Conservation (phyloP, 1,284 basidiomycete genomes). For the Earliella scabrosa region DNA sequence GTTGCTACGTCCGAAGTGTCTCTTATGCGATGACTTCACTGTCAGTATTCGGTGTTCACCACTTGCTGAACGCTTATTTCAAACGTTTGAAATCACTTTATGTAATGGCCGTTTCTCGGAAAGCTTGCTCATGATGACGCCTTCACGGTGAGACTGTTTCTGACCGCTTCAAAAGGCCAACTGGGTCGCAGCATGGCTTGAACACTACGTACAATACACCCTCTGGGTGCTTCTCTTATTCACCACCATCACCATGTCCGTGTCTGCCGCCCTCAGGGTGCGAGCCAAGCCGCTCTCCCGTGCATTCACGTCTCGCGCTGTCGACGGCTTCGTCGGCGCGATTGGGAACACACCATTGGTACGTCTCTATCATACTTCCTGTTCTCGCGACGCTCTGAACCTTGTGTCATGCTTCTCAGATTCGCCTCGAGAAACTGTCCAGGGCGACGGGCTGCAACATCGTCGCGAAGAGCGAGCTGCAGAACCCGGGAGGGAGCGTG, state of each 20-base stretch:
- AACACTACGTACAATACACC: not conserved
- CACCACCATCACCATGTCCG: conserved; percentile 24
- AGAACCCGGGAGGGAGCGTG: conserved; percentile 98
- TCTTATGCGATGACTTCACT: no score
- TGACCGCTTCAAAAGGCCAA: no score
- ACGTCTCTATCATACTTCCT: conserved; percentile 32
- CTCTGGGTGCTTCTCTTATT: no score
- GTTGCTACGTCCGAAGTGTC: not conserved
- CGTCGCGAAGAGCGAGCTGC: conserved; percentile 96
- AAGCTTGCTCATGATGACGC: conserved; percentile 38
- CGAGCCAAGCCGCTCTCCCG: conserved; percentile 35
- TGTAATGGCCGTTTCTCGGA: conserved; percentile 11
- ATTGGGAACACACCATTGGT: conserved; percentile 96
- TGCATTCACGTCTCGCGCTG: conserved; percentile 58
- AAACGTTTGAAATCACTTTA: conserved; percentile 17
- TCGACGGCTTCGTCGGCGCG: conserved; percentile 87
- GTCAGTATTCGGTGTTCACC: no score
- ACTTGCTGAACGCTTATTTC: not conserved
- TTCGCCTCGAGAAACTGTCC: conserved; percentile 85
- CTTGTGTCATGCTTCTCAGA: conserved; percentile 49
- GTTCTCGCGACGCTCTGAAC: no score
- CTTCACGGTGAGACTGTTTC: conserved; percentile 22
- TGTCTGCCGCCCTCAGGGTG: conserved; percentile 25
- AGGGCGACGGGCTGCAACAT: conserved; percentile 90
- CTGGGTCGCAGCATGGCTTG: not conserved